A percentile compares a stretch with the other conserved stretches of the same genome.
Conservation (phyloP, 1,284 basidiomycete genomes). For the Phenoliferia sp. region DNA sequence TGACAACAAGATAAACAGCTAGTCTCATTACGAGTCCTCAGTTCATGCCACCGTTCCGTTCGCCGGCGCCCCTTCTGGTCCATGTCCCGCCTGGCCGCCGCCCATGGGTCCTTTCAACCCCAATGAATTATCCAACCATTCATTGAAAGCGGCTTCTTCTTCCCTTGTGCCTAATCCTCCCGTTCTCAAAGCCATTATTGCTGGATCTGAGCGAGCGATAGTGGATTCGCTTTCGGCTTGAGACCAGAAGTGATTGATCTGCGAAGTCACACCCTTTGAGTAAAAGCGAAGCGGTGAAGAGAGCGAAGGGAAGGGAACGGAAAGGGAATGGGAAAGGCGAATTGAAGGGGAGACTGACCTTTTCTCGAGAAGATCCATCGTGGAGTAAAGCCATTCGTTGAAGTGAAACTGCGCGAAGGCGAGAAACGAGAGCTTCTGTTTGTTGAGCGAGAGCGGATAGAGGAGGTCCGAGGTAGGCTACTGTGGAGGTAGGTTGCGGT, state of each 20-base stretch:
- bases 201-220: neutral
- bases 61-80: no score
- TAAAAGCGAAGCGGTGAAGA: neutral
- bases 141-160: neutral
- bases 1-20: no score
- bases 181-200: neutral
- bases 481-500: neutral
- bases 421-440: constrained; percentile 9
- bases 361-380: neutral
- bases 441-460: constrained; percentile 1
- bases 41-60: no score
- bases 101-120: no score
- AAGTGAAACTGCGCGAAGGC: constrained; percentile 11
- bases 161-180: neutral
- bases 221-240: neutral
- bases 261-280: neutral
- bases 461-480: neutral
- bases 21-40: no score
- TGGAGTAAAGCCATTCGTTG: constrained; percentile 19
- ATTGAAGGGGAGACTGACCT: constrained; percentile 1
- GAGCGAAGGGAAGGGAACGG: no score
- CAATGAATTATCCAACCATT: neutral
- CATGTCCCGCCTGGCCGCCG: no score
- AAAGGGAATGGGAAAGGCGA: neutral
- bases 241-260: neutral